Percentiles rank a stretch among this genome's conserved stretches.
Conservation (phyloP, 2,329 filamentous ascomycete species). For the Hysterium pulicare region DNA sequence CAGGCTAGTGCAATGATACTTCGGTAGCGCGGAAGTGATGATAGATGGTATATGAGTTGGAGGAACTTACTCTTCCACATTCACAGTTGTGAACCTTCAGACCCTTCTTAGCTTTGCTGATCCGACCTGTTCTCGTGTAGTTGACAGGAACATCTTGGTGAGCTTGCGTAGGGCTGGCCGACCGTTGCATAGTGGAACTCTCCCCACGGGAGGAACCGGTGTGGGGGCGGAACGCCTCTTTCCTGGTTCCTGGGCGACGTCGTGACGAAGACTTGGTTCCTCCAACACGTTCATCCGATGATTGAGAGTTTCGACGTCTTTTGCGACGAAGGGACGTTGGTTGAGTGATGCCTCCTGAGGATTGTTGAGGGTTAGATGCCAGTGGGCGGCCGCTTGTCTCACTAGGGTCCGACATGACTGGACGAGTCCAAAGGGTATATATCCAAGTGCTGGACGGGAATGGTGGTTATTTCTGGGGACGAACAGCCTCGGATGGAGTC, state of each 20-base stretch:
- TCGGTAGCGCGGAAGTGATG: too few species aligned
- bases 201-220: constrained; percentile 26
- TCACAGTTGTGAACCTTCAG: constrained; percentile 45
- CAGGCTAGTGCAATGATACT: not conserved
- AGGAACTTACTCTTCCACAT: constrained; percentile 47
- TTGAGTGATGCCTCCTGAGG: constrained; percentile 17
- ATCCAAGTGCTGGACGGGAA: constrained; percentile 22
- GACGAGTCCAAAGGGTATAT: constrained; percentile 30
- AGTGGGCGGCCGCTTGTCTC: constrained; percentile 33
- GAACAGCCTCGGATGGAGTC: constrained; percentile 16
- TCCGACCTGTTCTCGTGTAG: constrained; percentile 45
- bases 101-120: constrained; percentile 49
- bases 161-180: constrained; percentile 30
- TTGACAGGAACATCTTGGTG: constrained; percentile 30
- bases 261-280: constrained; percentile 22
- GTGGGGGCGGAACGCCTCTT: constrained; percentile 22
- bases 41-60: too few species aligned
- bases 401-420: constrained; percentile 30
- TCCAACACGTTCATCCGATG: constrained; percentile 24
- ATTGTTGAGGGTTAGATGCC: constrained; percentile 19
- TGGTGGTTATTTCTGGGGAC: constrained; percentile 23
- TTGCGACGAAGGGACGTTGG: constrained; percentile 15
- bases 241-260: constrained; percentile 24
- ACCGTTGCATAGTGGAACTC: constrained; percentile 31
- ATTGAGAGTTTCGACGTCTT: constrained; percentile 21